Evolutionary conservation across 2,329 filamentous ascomycete genomes (phyloP).

Genomic region (Talaromyces sp.): DNA sequence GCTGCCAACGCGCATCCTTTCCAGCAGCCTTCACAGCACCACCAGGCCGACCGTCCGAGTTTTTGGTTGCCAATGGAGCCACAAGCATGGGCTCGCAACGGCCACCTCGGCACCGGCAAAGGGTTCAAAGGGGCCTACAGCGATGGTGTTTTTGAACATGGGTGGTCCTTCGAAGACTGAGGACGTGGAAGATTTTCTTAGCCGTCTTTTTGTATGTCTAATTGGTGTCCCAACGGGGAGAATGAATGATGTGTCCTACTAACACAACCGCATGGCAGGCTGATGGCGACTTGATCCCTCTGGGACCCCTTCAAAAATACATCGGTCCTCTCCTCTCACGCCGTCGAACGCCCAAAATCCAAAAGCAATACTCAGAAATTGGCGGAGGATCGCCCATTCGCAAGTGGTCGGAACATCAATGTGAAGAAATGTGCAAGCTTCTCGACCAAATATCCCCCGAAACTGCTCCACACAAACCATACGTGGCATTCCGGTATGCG

Average conservation of each 20-base stretch:
- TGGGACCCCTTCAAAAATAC: conserved; percentile 86
- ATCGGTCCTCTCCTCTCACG: conserved; percentile 81
- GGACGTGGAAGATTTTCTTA: conserved; percentile 87
- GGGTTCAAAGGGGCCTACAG: conserved; percentile 74
- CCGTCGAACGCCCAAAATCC: conserved; percentile 89
- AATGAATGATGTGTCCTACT: neutral
- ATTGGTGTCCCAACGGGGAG: conserved; percentile 10
- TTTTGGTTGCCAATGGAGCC: conserved; percentile 20
- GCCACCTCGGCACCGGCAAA: conserved; percentile 67
- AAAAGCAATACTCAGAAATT: conserved; percentile 92
- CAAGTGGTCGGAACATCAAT: conserved; percentile 96
- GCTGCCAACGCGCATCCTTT: conserved; percentile 26
- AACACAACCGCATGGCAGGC: conserved; percentile 50
- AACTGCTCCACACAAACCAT: conserved; percentile 93
- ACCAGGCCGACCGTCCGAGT: conserved; percentile 16
- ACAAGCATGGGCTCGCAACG: conserved; percentile 49
- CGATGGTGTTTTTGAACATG: conserved; percentile 99
- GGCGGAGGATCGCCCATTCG: conserved; percentile 97
- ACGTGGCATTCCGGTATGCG: conserved; percentile 95
- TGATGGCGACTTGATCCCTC: conserved; percentile 91
- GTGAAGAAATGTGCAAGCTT: conserved; percentile 93
- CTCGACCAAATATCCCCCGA: conserved; percentile 86
- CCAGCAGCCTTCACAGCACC: conserved; percentile 16
- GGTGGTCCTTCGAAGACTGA: conserved; percentile 83
- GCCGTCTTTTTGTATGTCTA: conserved; percentile 78